These are phyloP conservation scores for Phascolomyces articulosus DNA, from an alignment of 371 early-diverging fungal species.

Conservation along the genomic window DNA sequence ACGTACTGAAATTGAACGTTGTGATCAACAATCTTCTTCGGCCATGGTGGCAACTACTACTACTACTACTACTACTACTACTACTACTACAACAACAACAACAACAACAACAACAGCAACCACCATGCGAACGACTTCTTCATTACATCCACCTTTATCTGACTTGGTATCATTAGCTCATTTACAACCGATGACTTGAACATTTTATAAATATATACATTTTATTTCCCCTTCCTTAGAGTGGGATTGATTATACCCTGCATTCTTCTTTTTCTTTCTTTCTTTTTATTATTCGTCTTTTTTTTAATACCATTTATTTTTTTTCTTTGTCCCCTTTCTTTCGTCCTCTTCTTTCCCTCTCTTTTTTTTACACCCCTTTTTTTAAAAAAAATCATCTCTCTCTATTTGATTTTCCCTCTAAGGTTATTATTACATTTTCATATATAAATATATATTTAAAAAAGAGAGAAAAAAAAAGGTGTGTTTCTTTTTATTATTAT, in stretches of 20 bases:
- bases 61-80: too few species aligned
- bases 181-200: not conserved
- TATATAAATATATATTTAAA: too few species aligned
- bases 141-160: not conserved
- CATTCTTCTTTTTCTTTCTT: not conserved
- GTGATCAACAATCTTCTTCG: conserved; percentile 26
- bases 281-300: too few species aligned
- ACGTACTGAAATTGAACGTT: conserved; percentile 41
- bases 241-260: too few species aligned
- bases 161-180: conserved; percentile 1
- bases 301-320: not conserved
- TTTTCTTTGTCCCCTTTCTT: not conserved
- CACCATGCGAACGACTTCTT: conserved; percentile 1
- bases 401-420: not conserved
- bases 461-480: too few species aligned
- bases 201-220: too few species aligned
- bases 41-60: too few species aligned
- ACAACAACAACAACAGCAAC: not conserved
- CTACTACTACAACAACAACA: not conserved
- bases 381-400: too few species aligned
- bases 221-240: too few species aligned
- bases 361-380: too few species aligned
- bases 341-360: not conserved
- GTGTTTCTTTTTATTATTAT: too few species aligned
- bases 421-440: not conserved